phyloP scores from a whole-genome alignment of 129 eudicot species.

The Dittrichia graveolens region DNA sequence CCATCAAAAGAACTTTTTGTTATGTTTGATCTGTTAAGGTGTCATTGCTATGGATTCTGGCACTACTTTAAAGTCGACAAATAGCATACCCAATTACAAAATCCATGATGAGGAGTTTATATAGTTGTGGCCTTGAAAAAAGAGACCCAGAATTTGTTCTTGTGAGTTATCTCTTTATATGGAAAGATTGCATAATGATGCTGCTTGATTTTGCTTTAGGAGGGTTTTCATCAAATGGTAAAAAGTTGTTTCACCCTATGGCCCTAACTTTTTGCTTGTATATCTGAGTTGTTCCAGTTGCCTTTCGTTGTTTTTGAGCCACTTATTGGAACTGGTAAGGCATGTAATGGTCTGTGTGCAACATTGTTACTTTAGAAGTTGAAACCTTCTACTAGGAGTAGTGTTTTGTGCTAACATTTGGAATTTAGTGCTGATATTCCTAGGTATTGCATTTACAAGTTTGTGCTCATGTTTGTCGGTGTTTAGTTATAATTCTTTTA shows the following conservation, averaged over 20 bases:
- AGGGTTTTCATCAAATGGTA: background rate
- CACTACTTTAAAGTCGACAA: conserved; percentile 6
- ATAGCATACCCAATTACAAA: background rate
- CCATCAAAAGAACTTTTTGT: too few relatives aligned
- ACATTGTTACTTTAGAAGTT: background rate
- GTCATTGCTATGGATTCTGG: background rate
- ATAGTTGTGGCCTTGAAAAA: conserved; percentile 12
- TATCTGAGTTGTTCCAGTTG: conserved; percentile 3
- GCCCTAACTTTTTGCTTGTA: conserved; percentile 2
- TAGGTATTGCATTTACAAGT: conserved; percentile 3
- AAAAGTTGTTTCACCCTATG: conserved; percentile 10
- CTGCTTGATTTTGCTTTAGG: background rate
- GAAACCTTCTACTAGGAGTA: background rate
- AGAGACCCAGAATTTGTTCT: conserved; percentile 6
- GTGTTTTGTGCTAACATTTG: conserved; percentile 4
- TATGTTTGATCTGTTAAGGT: background rate
- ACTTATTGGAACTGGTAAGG: background rate
- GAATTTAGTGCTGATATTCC: background rate
- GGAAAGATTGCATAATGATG: background rate
- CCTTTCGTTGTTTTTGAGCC: background rate
- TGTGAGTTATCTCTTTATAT: background rate
- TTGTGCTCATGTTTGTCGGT: background rate
- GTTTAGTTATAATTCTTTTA: background rate
- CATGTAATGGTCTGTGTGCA: background rate
- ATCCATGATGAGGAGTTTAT: background rate